A percentile compares a stretch with the other conserved stretches of the same genome.
phyloP scores from a whole-genome alignment of 768 basidiomycete genomes.

The Cantharellus cinnabarinus region DNA sequence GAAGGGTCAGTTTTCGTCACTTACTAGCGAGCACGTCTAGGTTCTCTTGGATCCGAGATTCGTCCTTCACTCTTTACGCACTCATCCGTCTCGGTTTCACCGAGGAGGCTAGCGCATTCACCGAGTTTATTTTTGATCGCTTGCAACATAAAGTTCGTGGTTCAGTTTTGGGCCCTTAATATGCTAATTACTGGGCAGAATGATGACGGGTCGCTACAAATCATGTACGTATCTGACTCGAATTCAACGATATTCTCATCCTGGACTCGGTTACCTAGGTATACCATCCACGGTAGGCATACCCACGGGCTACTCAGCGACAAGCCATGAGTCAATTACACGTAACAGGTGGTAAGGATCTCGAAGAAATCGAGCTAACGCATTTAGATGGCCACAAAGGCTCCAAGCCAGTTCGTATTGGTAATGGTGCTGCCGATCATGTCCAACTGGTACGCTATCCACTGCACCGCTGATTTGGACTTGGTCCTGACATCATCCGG shows the following conservation, averaged over 20 bases:
- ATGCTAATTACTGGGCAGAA: conserved; percentile 24
- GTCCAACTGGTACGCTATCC: conserved; percentile 45
- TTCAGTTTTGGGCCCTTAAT: neutral
- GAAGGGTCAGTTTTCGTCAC: neutral
- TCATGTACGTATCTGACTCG: conserved; percentile 35
- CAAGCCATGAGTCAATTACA: neutral
- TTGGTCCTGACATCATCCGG: conserved; percentile 1
- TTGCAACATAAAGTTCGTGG: conserved; percentile 35
- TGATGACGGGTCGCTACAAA: conserved; percentile 79
- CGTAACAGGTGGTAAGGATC: conserved; percentile 40
- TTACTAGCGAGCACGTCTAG: conserved; percentile 17
- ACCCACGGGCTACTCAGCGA: neutral
- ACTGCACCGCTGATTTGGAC: neutral
- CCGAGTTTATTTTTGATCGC: conserved; percentile 79
- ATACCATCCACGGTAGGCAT: conserved; percentile 67
- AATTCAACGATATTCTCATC: neutral
- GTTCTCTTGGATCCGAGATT: conserved; percentile 85
- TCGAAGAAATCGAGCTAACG: conserved; percentile 63
- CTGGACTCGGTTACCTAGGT: conserved; percentile 18
- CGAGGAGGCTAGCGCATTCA: conserved; percentile 75
- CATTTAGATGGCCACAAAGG: conserved; percentile 46
- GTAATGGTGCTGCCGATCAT: conserved; percentile 91
- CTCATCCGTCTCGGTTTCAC: conserved; percentile 88
- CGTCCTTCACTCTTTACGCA: conserved; percentile 89
- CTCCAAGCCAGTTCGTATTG: conserved; percentile 72